Conservation (phyloP, 1,284 basidiomycete genomes). For the Phellopilus nigrolimitatus region DNA sequence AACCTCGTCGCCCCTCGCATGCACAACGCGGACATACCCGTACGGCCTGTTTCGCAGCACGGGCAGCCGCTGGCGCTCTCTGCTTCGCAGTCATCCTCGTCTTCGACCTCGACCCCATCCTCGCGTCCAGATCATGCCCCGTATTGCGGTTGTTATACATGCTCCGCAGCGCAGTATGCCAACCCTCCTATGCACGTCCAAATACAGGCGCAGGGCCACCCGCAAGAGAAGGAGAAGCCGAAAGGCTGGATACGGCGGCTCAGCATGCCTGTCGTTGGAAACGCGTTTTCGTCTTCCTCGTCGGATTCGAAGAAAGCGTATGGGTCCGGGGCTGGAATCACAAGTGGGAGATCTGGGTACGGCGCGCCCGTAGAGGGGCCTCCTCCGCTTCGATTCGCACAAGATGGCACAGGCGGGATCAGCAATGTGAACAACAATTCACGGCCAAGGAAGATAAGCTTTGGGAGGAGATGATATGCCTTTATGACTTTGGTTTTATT, state of each 20-base stretch:
- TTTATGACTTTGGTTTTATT: not conserved
- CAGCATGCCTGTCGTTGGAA: constrained; percentile 66
- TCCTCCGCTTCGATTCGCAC: constrained; percentile 44
- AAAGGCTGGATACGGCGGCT: constrained; percentile 71
- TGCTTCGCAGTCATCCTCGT: constrained; percentile 13
- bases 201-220: constrained; percentile 26
- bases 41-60: constrained; percentile 13
- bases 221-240: constrained; percentile 41
- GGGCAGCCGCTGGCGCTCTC: constrained; percentile 11
- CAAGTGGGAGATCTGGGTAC: constrained; percentile 24
- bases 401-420: constrained; percentile 27
- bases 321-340: constrained; percentile 17
- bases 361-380: constrained; percentile 30
- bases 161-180: constrained; percentile 22
- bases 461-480: constrained; percentile 18
- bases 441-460: constrained; percentile 17
- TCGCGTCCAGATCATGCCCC: constrained; percentile 22
- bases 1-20: constrained; percentile 9
- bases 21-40: not conserved
- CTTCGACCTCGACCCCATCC: constrained; percentile 16
- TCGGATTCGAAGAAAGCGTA: constrained; percentile 25
- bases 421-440: constrained; percentile 27
- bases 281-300: constrained; percentile 40
- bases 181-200: constrained; percentile 1
- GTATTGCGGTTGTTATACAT: constrained; percentile 23